Base-by-base conservation (phyloP, 148 eudicot species). In the Rhododendron kiyosumense region DNA sequence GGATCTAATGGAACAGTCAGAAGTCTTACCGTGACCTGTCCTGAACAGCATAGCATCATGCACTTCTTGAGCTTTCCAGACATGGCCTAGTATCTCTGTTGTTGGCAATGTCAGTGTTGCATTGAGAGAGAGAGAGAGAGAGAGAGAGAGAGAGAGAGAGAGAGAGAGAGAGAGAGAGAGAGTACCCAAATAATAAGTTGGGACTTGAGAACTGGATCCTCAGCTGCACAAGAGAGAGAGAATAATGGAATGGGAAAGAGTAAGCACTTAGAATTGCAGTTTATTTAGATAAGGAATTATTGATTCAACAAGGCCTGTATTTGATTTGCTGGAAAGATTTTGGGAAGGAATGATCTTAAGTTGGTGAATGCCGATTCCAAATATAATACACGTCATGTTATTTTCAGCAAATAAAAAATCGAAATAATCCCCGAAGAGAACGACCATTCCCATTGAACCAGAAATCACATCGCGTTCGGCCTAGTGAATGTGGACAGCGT, bases 21-120 rank as follows among this genome's bases (percentile, higher is more conserved):
- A 32, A 71, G 9, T 71, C 76, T 30, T 71, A 71, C 76, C 76
- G 18, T 30, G 36, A 14, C 36, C 41, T 13, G 76, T 71, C 8
- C 76, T 71, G 76, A 30, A 28, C 76, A 71, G 76, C 76, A 71
- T 71, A 71, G 38, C 76, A 71, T 30, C 76, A 71, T 71, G 76
- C 76, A 71, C 6, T 71, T 71, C 76, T 71, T 71, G 38, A 71
- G 18, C 76, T 71, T 71, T 71, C 76, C 38, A 13, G 76, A 38
- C 76, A 71, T 71, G 20, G 36, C 76, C 8, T 71, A 14, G 18
- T 69, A 7, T 28, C 36, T 69, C 15, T 28, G 41, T 32, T 71
- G 38, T 28, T 69, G 75, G 36, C 75, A 69, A 5, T 32, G 32
- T 14, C 38, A 71, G 17, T 59, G 67, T 59, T 59, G 67, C 65